Evolutionary conservation across 2,329 filamentous ascomycete genomes (phyloP), one percentile per base, ranked within the genome.

Genomic region (Sclerotiophoma versabilis): DNA sequence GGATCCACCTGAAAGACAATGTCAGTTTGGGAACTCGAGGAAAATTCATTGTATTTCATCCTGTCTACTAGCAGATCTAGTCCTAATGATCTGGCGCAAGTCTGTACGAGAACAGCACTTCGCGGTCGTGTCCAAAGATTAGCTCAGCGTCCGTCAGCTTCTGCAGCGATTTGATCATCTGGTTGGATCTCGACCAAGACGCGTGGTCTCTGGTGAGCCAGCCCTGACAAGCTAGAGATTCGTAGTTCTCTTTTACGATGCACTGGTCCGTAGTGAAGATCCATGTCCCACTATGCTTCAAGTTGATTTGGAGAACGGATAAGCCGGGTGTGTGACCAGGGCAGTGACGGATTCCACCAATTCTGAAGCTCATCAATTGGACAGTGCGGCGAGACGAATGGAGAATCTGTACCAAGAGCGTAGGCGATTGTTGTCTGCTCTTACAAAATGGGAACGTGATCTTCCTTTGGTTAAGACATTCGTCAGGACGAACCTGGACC

Each of bases 221-320:
- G 1, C 74, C 72, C 52, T 75, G 72, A n/a, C 66, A 68, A 17
- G 68, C 61, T 30, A 62, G 62, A 14, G 63, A 56, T 12, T 73
- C 62, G 26, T 56, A 74, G 27, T 75, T 76, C 63, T 76, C 73
- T 38, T 60, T 57, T 4, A 76, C 69, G 39, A 75, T 69, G 32
- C 75, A 74, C 59, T 72, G 70, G 54, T 76, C 73, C 15, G 68
- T 71, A 9, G 72, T 75, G 54, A 75, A 73, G 32, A 76, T 69
- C 69, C 67, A 74, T 1, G 70, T 73, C 12, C 74, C 73, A 20
- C 49, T 60, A 15, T 71, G 57, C 32, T 54, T 61, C 47, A 76
- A 45, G 38, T 76, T 76, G 33, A 75, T 62, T 52, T 76, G 74
- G 59, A 76, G 60, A 39, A 75, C 66, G 25, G 50, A 62, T 7